Percentiles rank a stretch among this genome's conserved stretches.
phyloP scores from a whole-genome alignment of 1,139 yeast species.

The Yamadazyma epiphylla region DNA sequence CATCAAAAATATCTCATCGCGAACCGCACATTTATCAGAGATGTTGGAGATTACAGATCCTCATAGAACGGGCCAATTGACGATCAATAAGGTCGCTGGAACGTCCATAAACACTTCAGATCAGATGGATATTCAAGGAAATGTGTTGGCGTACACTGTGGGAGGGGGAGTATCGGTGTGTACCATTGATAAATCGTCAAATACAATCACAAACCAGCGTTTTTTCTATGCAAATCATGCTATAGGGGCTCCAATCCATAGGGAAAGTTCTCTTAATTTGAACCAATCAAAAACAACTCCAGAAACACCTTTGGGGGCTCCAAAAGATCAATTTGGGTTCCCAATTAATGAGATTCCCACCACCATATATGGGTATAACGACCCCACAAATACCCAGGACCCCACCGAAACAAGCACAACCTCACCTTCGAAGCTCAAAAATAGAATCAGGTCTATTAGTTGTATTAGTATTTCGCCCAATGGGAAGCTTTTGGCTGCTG shows the following conservation, averaged over 20 bases:
- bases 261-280: too few relatives aligned
- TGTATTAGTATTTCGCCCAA: constrained; percentile 57
- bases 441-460: constrained; percentile 49
- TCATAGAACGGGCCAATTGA: constrained; percentile 12
- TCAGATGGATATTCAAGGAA: constrained; percentile 37
- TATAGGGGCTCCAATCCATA: too few relatives aligned
- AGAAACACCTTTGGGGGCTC: too few relatives aligned
- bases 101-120: constrained; percentile 26
- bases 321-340: constrained; percentile 33
- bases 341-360: constrained; percentile 24
- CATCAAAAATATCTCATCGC: constrained; percentile 6
- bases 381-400: too few relatives aligned
- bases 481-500: constrained; percentile 53
- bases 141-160: constrained; percentile 54
- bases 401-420: constrained; percentile 2
- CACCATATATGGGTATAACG: constrained; percentile 14
- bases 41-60: too few relatives aligned
- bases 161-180: constrained; percentile 67
- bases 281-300: too few relatives aligned
- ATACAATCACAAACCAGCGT: constrained; percentile 28
- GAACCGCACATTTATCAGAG: too few relatives aligned
- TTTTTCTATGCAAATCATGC: constrained; percentile 48
- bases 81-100: constrained; percentile 22
- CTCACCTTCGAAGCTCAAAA: constrained; percentile 34
- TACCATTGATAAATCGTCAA: constrained; percentile 16